Base-by-base conservation (phyloP, 495 filamentous ascomycete genomes). In the Neurospora africana region DNA sequence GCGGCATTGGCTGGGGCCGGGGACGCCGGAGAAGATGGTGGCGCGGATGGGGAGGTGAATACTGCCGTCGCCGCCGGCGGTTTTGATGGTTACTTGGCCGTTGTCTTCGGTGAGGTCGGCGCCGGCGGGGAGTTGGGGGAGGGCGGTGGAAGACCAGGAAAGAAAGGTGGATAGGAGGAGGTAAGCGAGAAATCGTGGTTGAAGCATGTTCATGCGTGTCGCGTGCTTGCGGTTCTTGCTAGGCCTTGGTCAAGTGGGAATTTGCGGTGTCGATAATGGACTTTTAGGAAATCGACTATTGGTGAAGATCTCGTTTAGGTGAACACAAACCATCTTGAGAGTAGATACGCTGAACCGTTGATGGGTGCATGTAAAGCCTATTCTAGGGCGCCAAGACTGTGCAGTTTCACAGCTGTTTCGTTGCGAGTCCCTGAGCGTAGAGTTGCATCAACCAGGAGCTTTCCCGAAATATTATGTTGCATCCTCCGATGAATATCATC, bases 1-100 rank as follows among this genome's bases (percentile, higher is more conserved):
- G 65, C 81, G 80, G 53, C 82, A 83, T 47, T 74, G 68, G 21
- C 77, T 80, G 1, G 82, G 80, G 2, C 82, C 82, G 0, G 79
- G 82, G n/a, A 78, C 69, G 5, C 78, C 76, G n/a, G 78, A 77
- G 74, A 82, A 83, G 69, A 84, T 73, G 23, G 79, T 73, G 2
- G 78, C 80, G 0, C 75, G 74, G 75, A 82, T 81, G 40, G 80
- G 74, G 4, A 82, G 71, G 10, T 73, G 44, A n/a, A n/a, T n/a
- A n/a, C n/a, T n/a, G n/a, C n/a, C n/a, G n/a, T n/a, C n/a, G n/a
- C n/a, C n/a, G n/a, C n/a, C n/a, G n/a, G n/a, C n/a, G n/a, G n/a
- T n/a, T n/a, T n/a, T 79, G 68, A 83, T 79, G 61, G 78, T 76
- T 47, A 82, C 79, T 72, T 82, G 79, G 33, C 80, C 78, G 10